Percentiles rank a stretch among this genome's conserved stretches.
Conservation (phyloP, 2,329 filamentous ascomycete genomes). For the Fusarium algeriense region DNA sequence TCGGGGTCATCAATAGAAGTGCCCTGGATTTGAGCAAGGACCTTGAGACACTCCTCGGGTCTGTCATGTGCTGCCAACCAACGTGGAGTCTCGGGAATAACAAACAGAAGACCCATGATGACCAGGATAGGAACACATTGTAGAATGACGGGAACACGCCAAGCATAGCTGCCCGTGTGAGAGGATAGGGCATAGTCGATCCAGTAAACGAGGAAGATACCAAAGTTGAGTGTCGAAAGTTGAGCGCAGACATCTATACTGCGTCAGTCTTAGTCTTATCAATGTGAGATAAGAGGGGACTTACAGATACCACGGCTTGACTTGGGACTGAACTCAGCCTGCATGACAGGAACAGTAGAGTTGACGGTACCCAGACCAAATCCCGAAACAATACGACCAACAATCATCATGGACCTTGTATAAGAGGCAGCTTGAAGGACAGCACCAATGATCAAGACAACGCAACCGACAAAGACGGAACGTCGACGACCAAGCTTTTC, state of each 20-base stretch:
- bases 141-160: slow-evolving; percentile 57
- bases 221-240: slow-evolving; percentile 61
- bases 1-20: slow-evolving; percentile 38
- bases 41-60: slow-evolving; percentile 52
- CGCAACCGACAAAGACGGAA: slow-evolving; percentile 57
- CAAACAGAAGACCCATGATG: slow-evolving; percentile 53
- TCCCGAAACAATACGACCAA: slow-evolving; percentile 61
- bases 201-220: slow-evolving; percentile 60
- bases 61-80: slow-evolving; percentile 57
- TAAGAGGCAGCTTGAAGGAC: slow-evolving; percentile 59
- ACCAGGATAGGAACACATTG: slow-evolving; percentile 56
- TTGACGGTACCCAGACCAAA: slow-evolving; percentile 61
- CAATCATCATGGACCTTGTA: slow-evolving; percentile 58
- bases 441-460: slow-evolving; percentile 60
- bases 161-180: slow-evolving; percentile 50
- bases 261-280: neutral
- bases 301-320: slow-evolving; percentile 52
- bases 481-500: slow-evolving; percentile 59
- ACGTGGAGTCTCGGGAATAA: slow-evolving; percentile 59
- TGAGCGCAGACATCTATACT: slow-evolving; percentile 58
- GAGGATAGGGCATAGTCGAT: slow-evolving; percentile 58
- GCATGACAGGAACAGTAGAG: slow-evolving; percentile 59
- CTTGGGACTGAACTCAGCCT: slow-evolving; percentile 58
- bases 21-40: slow-evolving; percentile 54
- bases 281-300: slow-evolving; percentile 5